Percentiles rank a stretch among this genome's conserved stretches.
These are phyloP conservation scores for Penicillium riverlandense DNA, from an alignment of 495 filamentous ascomycete species.

Conservation along the genomic window DNA sequence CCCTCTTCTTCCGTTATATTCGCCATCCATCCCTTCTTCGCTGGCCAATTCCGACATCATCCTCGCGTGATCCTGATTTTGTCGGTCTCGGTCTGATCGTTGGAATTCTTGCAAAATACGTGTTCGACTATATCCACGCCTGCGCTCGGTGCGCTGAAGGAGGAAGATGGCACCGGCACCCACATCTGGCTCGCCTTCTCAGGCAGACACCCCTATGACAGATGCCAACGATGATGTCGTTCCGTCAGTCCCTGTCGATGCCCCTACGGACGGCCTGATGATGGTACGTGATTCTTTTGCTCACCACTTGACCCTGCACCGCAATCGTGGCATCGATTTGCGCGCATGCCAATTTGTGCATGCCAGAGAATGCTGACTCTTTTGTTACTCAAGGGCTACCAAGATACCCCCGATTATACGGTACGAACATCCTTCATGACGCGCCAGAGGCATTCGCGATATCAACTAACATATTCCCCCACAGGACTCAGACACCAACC, in stretches of 20 bases:
- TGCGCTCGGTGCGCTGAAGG: slow-evolving; percentile 26
- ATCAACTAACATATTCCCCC: slow-evolving; percentile 3
- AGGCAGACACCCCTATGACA: slow-evolving; percentile 48
- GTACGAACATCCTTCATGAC: slow-evolving; percentile 22
- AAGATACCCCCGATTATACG: slow-evolving; percentile 79
- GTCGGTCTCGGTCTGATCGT: too few species aligned
- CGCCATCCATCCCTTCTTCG: neutral
- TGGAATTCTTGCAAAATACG: neutral
- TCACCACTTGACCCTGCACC: too few species aligned
- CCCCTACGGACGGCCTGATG: slow-evolving; percentile 32
- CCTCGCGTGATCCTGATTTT: neutral
- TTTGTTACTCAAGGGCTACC: slow-evolving; percentile 48
- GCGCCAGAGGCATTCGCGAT: neutral
- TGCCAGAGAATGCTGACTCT: slow-evolving; percentile 1
- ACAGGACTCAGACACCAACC: slow-evolving; percentile 84
- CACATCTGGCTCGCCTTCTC: slow-evolving; percentile 40
- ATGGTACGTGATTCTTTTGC: slow-evolving; percentile 27
- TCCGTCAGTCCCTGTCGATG: slow-evolving; percentile 35
- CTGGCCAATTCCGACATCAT: neutral
- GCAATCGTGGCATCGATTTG: slow-evolving; percentile 1
- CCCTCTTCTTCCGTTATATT: slow-evolving; percentile 4
- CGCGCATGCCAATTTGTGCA: neutral
- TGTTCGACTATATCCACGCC: slow-evolving; percentile 5
- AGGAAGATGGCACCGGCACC: slow-evolving; percentile 54
- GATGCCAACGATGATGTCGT: slow-evolving; percentile 52